phyloP scores from a whole-genome alignment of 2,329 filamentous ascomycete genomes.

The Emmonsia crescens region DNA sequence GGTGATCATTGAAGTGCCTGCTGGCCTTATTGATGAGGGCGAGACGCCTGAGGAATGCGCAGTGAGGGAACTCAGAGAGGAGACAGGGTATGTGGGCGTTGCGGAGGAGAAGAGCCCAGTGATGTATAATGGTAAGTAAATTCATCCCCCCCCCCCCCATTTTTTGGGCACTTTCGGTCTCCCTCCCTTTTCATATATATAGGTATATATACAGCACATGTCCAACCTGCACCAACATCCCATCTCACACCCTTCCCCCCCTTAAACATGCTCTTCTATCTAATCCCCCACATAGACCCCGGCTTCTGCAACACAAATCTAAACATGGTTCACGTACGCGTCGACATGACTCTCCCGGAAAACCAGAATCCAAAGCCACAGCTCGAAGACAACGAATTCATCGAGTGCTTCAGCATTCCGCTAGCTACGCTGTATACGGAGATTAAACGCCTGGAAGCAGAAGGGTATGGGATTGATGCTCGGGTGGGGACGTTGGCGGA shows the following conservation, averaged over 20 bases:
- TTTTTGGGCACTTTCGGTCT: neutral
- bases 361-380: conserved; percentile 60
- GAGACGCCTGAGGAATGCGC: conserved; percentile 47
- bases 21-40: conserved; percentile 48
- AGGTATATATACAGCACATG: neutral
- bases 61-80: conserved; percentile 50
- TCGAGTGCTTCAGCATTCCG: conserved; percentile 64
- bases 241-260: neutral
- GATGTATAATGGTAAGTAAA: conserved; percentile 35
- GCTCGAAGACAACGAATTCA: conserved; percentile 71
- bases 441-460: conserved; percentile 53
- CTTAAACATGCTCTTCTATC: too few relatives aligned
- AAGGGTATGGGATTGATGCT: conserved; percentile 71
- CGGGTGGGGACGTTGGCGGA: conserved; percentile 67
- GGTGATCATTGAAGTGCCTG: conserved; percentile 50
- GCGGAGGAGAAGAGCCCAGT: conserved; percentile 32
- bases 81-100: conserved; percentile 50
- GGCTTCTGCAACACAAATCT: conserved; percentile 41
- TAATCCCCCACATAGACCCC: conserved; percentile 27
- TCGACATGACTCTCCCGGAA: conserved; percentile 57
- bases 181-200: neutral
- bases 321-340: conserved; percentile 55
- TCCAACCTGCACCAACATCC: neutral
- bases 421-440: conserved; percentile 54
- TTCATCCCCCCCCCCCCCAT: neutral